Conservation (phyloP, 345 rosid genomes). For the Salix brachista region DNA sequence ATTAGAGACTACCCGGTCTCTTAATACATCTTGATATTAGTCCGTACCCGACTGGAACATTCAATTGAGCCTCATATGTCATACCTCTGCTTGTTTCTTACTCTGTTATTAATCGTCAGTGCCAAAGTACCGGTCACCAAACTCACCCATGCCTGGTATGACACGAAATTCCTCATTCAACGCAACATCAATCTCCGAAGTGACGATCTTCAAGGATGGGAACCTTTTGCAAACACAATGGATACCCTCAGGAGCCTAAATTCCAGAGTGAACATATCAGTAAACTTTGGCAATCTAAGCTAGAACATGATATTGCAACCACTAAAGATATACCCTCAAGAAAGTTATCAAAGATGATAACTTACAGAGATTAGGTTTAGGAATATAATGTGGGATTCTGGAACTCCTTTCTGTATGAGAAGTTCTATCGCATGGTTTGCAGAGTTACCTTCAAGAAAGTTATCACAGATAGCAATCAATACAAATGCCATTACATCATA, state of each 20-base stretch:
- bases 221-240: constrained; percentile 80
- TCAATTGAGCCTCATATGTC: background rate
- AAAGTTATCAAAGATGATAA: background rate
- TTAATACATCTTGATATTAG: constrained; percentile 8
- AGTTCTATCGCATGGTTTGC: constrained; percentile 91
- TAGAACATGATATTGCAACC: background rate
- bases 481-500: background rate
- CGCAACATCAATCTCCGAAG: constrained; percentile 87
- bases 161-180: constrained; percentile 86
- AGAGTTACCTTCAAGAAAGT: constrained; percentile 65
- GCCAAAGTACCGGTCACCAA: constrained; percentile 95
- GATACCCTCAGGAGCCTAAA: constrained; percentile 94
- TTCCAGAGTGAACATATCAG: background rate
- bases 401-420: constrained; percentile 87
- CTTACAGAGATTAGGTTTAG: constrained; percentile 89
- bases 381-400: constrained; percentile 93
- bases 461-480: background rate
- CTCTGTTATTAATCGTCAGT: constrained; percentile 62
- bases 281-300: background rate
- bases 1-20: background rate
- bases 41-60: background rate
- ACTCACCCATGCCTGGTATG: constrained; percentile 97
- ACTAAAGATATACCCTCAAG: background rate
- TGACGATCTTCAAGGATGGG: constrained; percentile 84
- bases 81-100: background rate